Percentiles rank a stretch among this genome's conserved stretches.
Evolutionary conservation across 805 yeast genomes (phyloP).

Genomic region (Nakazawaea anatomiae): DNA sequence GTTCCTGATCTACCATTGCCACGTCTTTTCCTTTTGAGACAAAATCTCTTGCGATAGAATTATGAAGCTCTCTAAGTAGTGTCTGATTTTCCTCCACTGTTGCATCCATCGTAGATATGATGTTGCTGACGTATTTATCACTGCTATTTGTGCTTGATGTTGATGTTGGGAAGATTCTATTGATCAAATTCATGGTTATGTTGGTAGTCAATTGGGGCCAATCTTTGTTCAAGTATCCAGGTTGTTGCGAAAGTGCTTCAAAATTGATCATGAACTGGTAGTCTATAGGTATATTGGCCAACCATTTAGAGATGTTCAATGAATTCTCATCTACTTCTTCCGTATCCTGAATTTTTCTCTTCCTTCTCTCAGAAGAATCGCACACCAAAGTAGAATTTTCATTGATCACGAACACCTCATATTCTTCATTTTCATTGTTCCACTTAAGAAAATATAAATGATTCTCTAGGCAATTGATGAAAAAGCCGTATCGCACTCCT

Average conservation of each 20-base stretch:
- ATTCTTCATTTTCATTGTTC: conserved; percentile 27
- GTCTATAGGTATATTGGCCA: conserved; percentile 22
- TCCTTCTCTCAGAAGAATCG: neutral
- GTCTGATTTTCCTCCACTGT: conserved; percentile 43
- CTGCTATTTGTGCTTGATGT: neutral
- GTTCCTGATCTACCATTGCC: conserved; percentile 17
- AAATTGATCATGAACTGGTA: conserved; percentile 35
- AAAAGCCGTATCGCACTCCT: conserved; percentile 36
- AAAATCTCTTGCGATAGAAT: conserved; percentile 16
- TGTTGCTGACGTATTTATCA: conserved; percentile 10
- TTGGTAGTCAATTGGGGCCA: conserved; percentile 22
- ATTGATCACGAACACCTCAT: conserved; percentile 18
- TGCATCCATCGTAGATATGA: conserved; percentile 41
- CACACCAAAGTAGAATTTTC: neutral
- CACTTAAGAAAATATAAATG: conserved; percentile 29
- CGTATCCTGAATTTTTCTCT: neutral
- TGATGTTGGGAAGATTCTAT: conserved; percentile 19
- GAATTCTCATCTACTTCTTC: conserved; percentile 24
- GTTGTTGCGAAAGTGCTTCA: conserved; percentile 2
- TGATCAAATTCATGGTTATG: conserved; percentile 21
- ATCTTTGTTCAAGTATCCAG: conserved; percentile 13
- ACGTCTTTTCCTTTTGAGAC: neutral
- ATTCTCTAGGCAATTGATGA: conserved; percentile 27
- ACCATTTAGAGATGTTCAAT: conserved; percentile 21
- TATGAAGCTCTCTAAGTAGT: conserved; percentile 30